phyloP scores from a whole-genome alignment of 148 eudicot genomes.

The Selenicereus undatus region DNA sequence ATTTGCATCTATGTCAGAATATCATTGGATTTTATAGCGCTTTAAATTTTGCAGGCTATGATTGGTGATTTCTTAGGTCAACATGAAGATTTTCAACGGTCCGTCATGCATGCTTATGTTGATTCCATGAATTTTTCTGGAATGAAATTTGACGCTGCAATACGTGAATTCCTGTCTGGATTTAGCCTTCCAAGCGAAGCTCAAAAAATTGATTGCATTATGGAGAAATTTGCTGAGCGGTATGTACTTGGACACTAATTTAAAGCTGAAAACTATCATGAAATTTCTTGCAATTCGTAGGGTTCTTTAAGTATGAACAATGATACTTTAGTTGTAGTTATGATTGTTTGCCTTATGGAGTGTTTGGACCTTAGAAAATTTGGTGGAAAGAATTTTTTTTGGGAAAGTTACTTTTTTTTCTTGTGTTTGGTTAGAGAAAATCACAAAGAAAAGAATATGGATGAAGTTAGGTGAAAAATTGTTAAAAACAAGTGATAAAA shows the following conservation, averaged over 20 bases:
- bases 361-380: no score
- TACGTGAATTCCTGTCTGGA: constrained; percentile 85
- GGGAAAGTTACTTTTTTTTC: no score
- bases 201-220: constrained; percentile 96
- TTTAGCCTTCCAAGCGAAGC: constrained; percentile 99
- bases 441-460: no score
- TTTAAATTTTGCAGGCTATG: constrained; percentile 64
- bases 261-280: neutral
- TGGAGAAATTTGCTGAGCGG: constrained; percentile 99
- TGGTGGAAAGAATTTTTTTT: no score
- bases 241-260: constrained; percentile 32
- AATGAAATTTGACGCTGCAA: constrained; percentile 85
- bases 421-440: no score
- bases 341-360: neutral
- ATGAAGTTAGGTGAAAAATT: no score
- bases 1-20: neutral
- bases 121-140: constrained; percentile 86
- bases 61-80: constrained; percentile 98
- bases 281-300: neutral
- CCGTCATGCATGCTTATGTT: constrained; percentile 97
- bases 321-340: neutral
- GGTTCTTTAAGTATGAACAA: neutral
- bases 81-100: constrained; percentile 91
- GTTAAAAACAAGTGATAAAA: no score
- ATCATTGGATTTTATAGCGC: constrained; percentile 4